Base-by-base conservation (phyloP, 2,329 filamentous ascomycete species). In the Proliferodiscus dingleyae region DNA sequence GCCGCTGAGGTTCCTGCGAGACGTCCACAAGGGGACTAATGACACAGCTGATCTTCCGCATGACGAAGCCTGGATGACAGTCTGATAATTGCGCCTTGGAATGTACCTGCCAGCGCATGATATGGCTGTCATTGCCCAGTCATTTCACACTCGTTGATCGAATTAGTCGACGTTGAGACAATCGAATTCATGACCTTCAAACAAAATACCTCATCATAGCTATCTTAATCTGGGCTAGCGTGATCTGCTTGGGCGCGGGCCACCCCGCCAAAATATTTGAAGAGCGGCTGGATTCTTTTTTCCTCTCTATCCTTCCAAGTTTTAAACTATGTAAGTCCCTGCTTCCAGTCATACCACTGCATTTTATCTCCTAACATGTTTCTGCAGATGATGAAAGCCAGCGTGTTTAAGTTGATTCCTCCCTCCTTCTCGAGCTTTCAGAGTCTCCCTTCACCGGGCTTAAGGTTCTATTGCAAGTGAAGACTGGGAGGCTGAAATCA, bases 371-470 rank as follows among this genome's bases (percentile, higher is more conserved):
- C 66, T 72, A 62, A 71, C 60, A 43, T 50, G 53, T 40, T 41
- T 39, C 47, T 33, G 3, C 63, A 96, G 89, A 94, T 97, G 91
- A 98, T 97, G 93, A 98, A 95, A 87, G 87, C 81, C 83, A 84
- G 87, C 81, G 91, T 97, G 93, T 84, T 82, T 70, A 74, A 82
- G 82, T 88, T 95, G 93, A 97, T 74, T 68, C 75, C 77, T 86
- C 76, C 74, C 76, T 73, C 71, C 76, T 72, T 67, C 70, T 72
- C 75, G 72, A 74, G 72, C 77, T 72, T 73, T 72, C 72, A 77
- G 80, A 87, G 88, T 91, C 90, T 96, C 85, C 84, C 81, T 80
- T 80, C 71, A 77, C 71, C 72, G 82, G 87, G 90, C 89, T 87
- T 68, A 89, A 96, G 93, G 91, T 88, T 85, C 76, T 76, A 71